A percentile compares a stretch with the other conserved stretches of the same genome.
These are phyloP conservation scores for Aspergillus heteromorphus DNA, from an alignment of 495 filamentous ascomycete genomes.

Conservation along the genomic window DNA sequence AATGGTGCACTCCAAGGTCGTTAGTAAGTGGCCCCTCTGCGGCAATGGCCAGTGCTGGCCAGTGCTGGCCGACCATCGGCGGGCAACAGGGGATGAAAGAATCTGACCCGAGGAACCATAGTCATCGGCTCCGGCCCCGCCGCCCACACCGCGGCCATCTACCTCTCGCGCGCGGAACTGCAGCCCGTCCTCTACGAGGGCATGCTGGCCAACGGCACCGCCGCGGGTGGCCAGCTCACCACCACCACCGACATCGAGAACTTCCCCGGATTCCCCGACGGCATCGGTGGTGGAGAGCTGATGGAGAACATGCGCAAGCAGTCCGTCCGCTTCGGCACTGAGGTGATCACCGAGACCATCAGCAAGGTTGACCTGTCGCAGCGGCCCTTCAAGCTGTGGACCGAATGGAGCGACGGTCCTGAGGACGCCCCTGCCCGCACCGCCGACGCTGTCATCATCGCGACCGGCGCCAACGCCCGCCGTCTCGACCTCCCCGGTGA, in stretches of 20 bases:
- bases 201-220: conserved; percentile 94
- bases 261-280: conserved; percentile 87
- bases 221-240: conserved; percentile 91
- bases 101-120: conserved; percentile 28
- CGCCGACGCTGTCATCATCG: conserved; percentile 86
- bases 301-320: conserved; percentile 97
- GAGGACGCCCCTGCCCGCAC: conserved; percentile 63
- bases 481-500: conserved; percentile 82
- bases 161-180: conserved; percentile 89
- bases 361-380: conserved; percentile 77
- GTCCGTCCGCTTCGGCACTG: conserved; percentile 84
- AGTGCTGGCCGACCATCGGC: conserved; percentile 17
- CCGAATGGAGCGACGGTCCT: conserved; percentile 72
- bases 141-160: conserved; percentile 94
- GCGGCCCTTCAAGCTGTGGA: conserved; percentile 87
- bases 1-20: conserved; percentile 77
- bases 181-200: conserved; percentile 90
- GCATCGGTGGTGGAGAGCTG: conserved; percentile 75
- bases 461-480: conserved; percentile 87
- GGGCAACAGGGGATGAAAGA: conserved; percentile 34
- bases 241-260: conserved; percentile 99
- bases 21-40: conserved; percentile 48
- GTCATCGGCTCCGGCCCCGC: conserved; percentile 92
- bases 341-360: conserved; percentile 89
- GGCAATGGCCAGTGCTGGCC: no score